Base-by-base conservation (phyloP, 257 asterid species). In the Paraleonurus japonicus region DNA sequence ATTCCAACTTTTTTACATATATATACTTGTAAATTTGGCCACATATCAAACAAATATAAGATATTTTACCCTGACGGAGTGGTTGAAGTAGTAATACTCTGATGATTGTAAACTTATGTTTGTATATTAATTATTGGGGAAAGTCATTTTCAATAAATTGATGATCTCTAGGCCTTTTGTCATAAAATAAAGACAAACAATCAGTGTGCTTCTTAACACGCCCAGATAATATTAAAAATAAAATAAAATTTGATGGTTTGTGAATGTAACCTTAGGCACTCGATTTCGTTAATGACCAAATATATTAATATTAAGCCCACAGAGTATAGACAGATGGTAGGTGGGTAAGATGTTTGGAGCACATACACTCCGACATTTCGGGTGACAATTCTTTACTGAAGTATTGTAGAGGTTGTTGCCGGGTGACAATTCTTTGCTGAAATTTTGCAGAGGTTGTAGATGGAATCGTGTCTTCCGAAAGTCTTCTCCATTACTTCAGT, bases 91-190 rank as follows among this genome's bases (percentile, higher is more conserved):
- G 64, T 53, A 11, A 11, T 32, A 35, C 32, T 17, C 17, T 9
- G 19, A 9, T 64, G 7, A 73, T 8, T 73, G 26, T 63, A 43
- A 73, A 72, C 43, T 48, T 71, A 8, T 70, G 28, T 70, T 70
- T 70, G 67, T 43, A 45, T 41, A 51, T 69, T 59, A 47, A 15
- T 7, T 59, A 65, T 16, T 28, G 35, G 7, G 57, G 54, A 8
- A 32, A 26, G 78, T 65, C 67, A 55, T 19, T 73, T 65, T 65
- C 78, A 20, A 54, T 10, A 1, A 74, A 45, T 65, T 67, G 78
- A 74, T 66, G 60, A 67, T 74, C 58, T 16, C 24, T 10, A 74
- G 45, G 78, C 27, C 33, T 17, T 66, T 24, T 30, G 4, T 41
- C 24, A 43, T 65, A 55, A 65, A 64, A 74, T 57, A 72, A 64